Percentiles rank a stretch among this genome's conserved stretches.
Conservation (phyloP, 208 protist species). For the Zelonia costaricensis region DNA sequence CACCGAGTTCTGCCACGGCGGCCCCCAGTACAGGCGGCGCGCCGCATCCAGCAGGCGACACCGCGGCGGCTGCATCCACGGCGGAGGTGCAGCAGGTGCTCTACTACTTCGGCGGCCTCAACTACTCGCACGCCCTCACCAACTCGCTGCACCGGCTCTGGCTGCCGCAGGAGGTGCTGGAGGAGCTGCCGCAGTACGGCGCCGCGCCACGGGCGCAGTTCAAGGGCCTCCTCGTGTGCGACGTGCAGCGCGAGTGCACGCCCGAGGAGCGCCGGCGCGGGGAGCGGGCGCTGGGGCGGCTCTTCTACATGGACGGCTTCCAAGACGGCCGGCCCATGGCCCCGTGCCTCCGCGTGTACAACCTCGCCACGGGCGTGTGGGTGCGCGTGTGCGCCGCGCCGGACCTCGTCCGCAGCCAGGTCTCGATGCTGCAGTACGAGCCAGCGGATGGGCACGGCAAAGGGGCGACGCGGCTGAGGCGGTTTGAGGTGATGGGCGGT, state of each 20-base stretch:
- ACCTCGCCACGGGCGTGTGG: constrained; percentile 44
- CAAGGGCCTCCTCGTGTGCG: constrained; percentile 46
- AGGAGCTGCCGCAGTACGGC: constrained; percentile 53
- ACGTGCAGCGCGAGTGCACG: constrained; percentile 38
- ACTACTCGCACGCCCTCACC: constrained; percentile 37
- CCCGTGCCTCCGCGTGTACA: constrained; percentile 43
- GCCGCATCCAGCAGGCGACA: background rate
- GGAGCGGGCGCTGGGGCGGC: constrained; percentile 16
- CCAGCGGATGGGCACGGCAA: background rate
- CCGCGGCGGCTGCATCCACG: background rate
- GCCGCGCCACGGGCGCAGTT: constrained; percentile 48
- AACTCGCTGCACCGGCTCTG: constrained; percentile 44
- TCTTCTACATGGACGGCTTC: constrained; percentile 66
- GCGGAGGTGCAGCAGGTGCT: constrained; percentile 19
- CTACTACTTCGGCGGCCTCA: constrained; percentile 54
- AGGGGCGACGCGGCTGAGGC: constrained; percentile 10
- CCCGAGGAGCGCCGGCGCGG: constrained; percentile 23
- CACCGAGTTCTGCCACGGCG: constrained; percentile 5
- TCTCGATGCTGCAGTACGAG: constrained; percentile 30
- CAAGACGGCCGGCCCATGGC: constrained; percentile 45
- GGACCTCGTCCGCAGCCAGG: constrained; percentile 47
- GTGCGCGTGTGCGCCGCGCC: constrained; percentile 38
- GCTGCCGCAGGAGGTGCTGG: constrained; percentile 34
- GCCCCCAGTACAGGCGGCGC: background rate
- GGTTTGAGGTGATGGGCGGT: constrained; percentile 51